Base-by-base conservation (phyloP, 495 filamentous ascomycete species). In the Xylaria castorea region DNA sequence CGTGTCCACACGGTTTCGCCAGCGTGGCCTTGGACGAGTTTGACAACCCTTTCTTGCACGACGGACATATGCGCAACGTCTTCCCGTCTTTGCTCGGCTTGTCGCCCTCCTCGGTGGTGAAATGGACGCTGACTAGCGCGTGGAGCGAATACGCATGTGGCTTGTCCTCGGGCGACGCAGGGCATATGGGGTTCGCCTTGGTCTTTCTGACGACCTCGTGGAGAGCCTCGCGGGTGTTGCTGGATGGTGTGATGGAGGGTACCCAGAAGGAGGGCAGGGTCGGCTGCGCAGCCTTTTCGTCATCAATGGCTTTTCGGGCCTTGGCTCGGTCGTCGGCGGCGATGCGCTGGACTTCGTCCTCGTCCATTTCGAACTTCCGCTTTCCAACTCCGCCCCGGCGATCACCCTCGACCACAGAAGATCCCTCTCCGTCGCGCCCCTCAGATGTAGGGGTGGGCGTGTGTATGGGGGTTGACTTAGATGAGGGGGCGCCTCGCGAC, bases 251-350 rank as follows among this genome's bases (percentile, higher is more conserved):
- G 40, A 97, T 84, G 1, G 92, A 92, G 0, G 96, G 95, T 0
- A 97, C 91, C 96, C 96, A 99, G 84, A 98, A 98, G 3, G 94
- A 96, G 0, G 94, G 93, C 0, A 97, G 82, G n/a, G 88, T 90
- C 0, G 90, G 90, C 77, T 92, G 92, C 1, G 88, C 87, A 0
- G 89, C 87, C 86, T 94, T 95, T 77, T 97, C 93, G 58, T 89
- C 89, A 70, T 92, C 89, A 70, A 95, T 83, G 46, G 88, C 88
- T 70, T 85, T 86, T 75, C 89, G 89, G 22, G 92, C 89, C 78
- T 91, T 90, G 62, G 88, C 87, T 76, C 88, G 83, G 78, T 96
- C 94, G 67, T 92, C 90, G 34, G 83, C 80, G 12, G 90, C 92
- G 73, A 94, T 90, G 11, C 90, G 85, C 62, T 87, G 84, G 66